These are phyloP conservation scores for Aureobasidium sp. DNA, from an alignment of 2,329 filamentous ascomycete species.

Conservation along the genomic window DNA sequence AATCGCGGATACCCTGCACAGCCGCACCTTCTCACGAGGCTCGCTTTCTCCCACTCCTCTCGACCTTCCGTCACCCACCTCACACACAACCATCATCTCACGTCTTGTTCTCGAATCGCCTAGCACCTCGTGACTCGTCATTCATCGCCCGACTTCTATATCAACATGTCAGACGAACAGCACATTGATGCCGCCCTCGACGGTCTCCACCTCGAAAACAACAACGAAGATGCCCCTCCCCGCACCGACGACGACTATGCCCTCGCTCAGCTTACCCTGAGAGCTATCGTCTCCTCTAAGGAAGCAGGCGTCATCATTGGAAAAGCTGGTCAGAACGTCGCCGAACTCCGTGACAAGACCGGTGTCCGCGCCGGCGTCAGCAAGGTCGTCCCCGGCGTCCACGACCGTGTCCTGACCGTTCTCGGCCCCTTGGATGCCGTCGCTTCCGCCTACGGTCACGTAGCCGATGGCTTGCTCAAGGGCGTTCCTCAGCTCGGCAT, in stretches of 20 bases:
- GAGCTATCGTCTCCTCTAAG: slow-evolving; percentile 97
- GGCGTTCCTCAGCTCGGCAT: slow-evolving; percentile 93
- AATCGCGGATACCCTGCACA: background rate
- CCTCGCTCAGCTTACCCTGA: slow-evolving; percentile 81
- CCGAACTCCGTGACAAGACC: slow-evolving; percentile 92
- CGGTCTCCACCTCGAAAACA: slow-evolving; percentile 27
- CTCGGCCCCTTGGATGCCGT: slow-evolving; percentile 83
- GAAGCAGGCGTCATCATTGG: slow-evolving; percentile 98
- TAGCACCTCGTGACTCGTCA: slow-evolving; percentile 3
- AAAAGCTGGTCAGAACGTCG: slow-evolving; percentile 97
- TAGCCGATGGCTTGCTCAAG: slow-evolving; percentile 83
- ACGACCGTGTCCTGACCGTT: slow-evolving; percentile 93
- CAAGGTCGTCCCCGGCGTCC: slow-evolving; percentile 96
- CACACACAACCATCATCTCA: background rate
- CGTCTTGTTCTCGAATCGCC: slow-evolving; percentile 3
- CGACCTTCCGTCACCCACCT: background rate
- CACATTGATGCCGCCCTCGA: slow-evolving; percentile 31
- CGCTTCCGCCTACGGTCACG: slow-evolving; percentile 84
- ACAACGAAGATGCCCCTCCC: slow-evolving; percentile 65
- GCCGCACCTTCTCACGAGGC: background rate
- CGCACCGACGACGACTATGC: slow-evolving; percentile 98
- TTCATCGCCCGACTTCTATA: slow-evolving; percentile 10
- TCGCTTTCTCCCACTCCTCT: background rate
- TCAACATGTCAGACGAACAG: slow-evolving; percentile 34
- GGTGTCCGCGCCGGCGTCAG: slow-evolving; percentile 96